Conservation (phyloP, 208 protist species). For the Acanthamoeba triangularis region DNA sequence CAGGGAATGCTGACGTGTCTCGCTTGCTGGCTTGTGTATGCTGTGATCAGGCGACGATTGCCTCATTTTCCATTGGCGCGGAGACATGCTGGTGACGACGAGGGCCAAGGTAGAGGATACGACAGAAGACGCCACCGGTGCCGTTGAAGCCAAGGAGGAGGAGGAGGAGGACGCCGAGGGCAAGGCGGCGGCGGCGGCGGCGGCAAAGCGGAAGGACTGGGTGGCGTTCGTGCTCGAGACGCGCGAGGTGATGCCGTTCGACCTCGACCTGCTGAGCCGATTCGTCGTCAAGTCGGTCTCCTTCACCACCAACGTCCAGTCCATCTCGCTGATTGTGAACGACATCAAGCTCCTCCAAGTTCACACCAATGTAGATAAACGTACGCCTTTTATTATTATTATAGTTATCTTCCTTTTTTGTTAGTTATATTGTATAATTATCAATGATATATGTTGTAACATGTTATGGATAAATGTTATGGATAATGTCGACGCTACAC, state of each 20-base stretch:
- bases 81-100: conserved; percentile 35
- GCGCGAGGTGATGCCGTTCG: conserved; percentile 45
- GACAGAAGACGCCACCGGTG: neutral
- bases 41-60: neutral
- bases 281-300: conserved; percentile 63
- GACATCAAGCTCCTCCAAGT: neutral
- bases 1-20: no score
- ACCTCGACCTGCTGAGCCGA: conserved; percentile 57
- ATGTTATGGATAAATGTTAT: no score
- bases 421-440: neutral
- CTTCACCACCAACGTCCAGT: conserved; percentile 53
- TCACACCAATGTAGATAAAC: conserved; percentile 10
- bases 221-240: conserved; percentile 62
- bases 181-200: neutral
- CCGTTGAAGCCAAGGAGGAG: no score
- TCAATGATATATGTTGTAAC: no score
- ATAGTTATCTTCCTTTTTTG: no score
- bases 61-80: conserved; percentile 57
- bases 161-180: neutral
- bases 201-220: conserved; percentile 30
- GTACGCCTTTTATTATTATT: neutral
- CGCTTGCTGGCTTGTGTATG: no score
- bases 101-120: neutral
- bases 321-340: conserved; percentile 55
- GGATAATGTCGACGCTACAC: no score